phyloP scores from a whole-genome alignment of 1,139 yeast species.

The Hemisphaericaspora xylofermentans region DNA sequence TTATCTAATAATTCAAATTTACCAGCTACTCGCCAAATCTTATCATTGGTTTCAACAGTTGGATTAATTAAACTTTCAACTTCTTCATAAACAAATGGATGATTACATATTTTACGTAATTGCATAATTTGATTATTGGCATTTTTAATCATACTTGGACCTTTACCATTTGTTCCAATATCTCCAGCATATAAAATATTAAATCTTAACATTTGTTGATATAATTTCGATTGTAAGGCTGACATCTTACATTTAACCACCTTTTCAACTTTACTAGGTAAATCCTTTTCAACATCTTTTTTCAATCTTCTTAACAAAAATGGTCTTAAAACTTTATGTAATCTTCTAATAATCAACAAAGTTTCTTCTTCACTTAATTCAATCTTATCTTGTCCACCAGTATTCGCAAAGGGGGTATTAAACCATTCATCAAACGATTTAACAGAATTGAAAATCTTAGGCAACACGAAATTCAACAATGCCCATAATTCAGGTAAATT shows the following conservation, averaged over 20 bases:
- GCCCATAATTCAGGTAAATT: conserved; percentile 88
- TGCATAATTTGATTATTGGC: conserved; percentile 94
- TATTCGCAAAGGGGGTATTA: conserved; percentile 79
- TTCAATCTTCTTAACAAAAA: conserved; percentile 91
- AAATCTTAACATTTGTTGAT: conserved; percentile 73
- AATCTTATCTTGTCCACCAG: conserved; percentile 79
- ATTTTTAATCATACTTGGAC: conserved; percentile 69
- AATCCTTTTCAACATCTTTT: conserved; percentile 94
- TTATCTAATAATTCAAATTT: conserved; percentile 77
- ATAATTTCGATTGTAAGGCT: conserved; percentile 76
- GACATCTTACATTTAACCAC: conserved; percentile 95
- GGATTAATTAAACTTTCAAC: conserved; percentile 89
- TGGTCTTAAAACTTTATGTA: conserved; percentile 94
- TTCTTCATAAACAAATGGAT: conserved; percentile 95
- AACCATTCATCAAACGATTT: conserved; percentile 90
- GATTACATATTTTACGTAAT: conserved; percentile 92
- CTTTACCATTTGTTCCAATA: conserved; percentile 36
- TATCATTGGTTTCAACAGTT: conserved; percentile 60
- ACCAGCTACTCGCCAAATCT: conserved; percentile 76
- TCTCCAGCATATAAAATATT: conserved; percentile 67
- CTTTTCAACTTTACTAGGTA: conserved; percentile 93
- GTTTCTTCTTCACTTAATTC: conserved; percentile 92
- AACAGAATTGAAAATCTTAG: conserved; percentile 79
- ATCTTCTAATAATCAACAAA: conserved; percentile 85
- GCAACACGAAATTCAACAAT: conserved; percentile 70